Evolutionary conservation across 345 rosid species (phyloP).

Genomic region (Linum tenue): DNA sequence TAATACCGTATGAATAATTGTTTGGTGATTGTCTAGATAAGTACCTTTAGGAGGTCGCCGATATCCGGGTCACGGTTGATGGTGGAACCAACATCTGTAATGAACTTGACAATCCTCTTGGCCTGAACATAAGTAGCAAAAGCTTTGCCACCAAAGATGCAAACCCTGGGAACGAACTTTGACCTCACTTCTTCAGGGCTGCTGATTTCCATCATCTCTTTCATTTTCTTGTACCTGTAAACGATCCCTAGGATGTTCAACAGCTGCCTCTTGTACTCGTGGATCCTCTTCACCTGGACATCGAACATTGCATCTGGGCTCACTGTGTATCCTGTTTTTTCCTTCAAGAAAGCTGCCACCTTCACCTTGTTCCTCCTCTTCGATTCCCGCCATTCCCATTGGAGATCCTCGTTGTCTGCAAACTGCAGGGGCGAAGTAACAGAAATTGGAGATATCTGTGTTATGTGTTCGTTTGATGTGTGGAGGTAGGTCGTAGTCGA

Average conservation of each 20-base stretch:
- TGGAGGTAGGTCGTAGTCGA: no score
- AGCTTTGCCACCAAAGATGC: constrained; percentile 80
- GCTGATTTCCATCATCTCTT: constrained; percentile 33
- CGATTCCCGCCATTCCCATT: constrained; percentile 47
- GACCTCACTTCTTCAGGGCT: constrained; percentile 39
- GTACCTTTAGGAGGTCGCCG: constrained; percentile 70
- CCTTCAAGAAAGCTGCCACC: constrained; percentile 44
- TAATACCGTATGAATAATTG: background rate
- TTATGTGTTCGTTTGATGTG: no score
- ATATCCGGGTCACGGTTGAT: constrained; percentile 62
- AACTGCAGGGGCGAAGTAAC: constrained; percentile 18
- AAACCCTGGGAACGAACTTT: constrained; percentile 55
- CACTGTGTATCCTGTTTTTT: constrained; percentile 44
- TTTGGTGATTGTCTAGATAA: background rate
- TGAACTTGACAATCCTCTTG: constrained; percentile 68
- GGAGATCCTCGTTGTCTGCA: constrained; percentile 46
- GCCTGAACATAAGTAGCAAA: constrained; percentile 76
- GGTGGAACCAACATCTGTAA: constrained; percentile 60
- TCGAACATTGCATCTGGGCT: constrained; percentile 58
- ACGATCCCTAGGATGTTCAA: constrained; percentile 65
- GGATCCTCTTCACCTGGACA: constrained; percentile 69
- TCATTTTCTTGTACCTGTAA: constrained; percentile 68
- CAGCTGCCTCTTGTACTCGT: constrained; percentile 70
- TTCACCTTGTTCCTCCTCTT: constrained; percentile 51
- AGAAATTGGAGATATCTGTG: no score